A percentile compares a stretch with the other conserved stretches of the same genome.
Conservation (phyloP, 164 flowering plant species). For the Sedum album region DNA sequence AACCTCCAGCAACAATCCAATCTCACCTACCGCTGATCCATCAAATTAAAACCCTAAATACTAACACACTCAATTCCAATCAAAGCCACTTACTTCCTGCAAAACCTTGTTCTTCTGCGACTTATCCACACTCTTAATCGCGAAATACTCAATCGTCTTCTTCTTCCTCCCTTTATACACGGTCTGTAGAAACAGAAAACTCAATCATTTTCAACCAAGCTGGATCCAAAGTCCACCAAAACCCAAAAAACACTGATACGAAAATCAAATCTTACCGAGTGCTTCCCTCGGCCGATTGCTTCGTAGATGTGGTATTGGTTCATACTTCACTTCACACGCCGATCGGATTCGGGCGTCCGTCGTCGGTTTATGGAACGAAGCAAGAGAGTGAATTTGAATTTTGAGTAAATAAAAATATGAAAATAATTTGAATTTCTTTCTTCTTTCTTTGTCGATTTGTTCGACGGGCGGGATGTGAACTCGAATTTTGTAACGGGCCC, state of each 20-base stretch:
- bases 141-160: slow-evolving; percentile 91
- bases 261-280: slow-evolving; percentile 42
- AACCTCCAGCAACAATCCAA: not conserved
- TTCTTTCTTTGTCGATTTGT: not conserved
- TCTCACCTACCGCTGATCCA: not conserved
- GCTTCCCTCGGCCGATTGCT: slow-evolving; percentile 81
- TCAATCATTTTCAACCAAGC: not conserved
- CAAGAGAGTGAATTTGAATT: not conserved
- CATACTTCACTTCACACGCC: slow-evolving; percentile 22
- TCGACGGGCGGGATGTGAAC: not conserved
- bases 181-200: slow-evolving; percentile 29
- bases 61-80: not conserved
- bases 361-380: not conserved
- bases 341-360: not conserved
- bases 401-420: not conserved
- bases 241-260: not conserved
- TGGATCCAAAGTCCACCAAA: not conserved
- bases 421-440: not conserved
- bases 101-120: slow-evolving; percentile 82
- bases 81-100: slow-evolving; percentile 60
- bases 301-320: slow-evolving; percentile 81
- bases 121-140: slow-evolving; percentile 88
- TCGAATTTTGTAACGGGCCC: not conserved
- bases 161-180: slow-evolving; percentile 98
- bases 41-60: not conserved